These are phyloP conservation scores for Salpingoeca rosetta DNA, from an alignment of 78 protist species.

Conservation along the genomic window DNA sequence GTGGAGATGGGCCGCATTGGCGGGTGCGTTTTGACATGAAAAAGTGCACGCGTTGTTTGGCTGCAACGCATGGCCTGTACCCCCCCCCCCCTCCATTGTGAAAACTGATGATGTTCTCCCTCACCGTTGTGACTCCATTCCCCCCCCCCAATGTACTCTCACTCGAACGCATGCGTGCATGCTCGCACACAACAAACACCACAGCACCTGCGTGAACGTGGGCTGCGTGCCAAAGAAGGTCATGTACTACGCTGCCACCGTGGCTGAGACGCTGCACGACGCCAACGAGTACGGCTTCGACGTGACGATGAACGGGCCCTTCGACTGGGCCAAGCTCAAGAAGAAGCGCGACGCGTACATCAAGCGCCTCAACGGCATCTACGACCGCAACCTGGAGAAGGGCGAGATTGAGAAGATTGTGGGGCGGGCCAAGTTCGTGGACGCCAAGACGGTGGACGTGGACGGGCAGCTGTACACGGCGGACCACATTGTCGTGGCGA, in stretches of 20 bases:
- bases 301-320: background rate
- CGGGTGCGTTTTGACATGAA: no score
- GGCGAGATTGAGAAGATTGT: slow-evolving; percentile 15
- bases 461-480: slow-evolving; percentile 42
- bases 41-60: no score
- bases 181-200: no score
- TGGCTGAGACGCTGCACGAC: slow-evolving; percentile 31
- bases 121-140: no score
- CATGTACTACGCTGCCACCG: slow-evolving; percentile 60
- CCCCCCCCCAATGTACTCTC: no score
- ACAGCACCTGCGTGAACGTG: slow-evolving; percentile 89
- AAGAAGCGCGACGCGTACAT: slow-evolving; percentile 61
- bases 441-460: slow-evolving; percentile 35
- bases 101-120: no score
- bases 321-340: slow-evolving; percentile 46
- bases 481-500: slow-evolving; percentile 64
- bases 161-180: no score
- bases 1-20: slow-evolving; percentile 29
- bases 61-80: no score
- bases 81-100: no score
- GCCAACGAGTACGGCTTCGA: slow-evolving; percentile 55
- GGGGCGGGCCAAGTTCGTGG: slow-evolving; percentile 60
- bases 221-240: slow-evolving; percentile 93
- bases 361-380: slow-evolving; percentile 65
- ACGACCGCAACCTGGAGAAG: slow-evolving; percentile 37